Evolutionary conservation across 1,284 basidiomycete genomes (phyloP), one percentile per base, ranked within the genome.

Genomic region (Moniliella sp.): DNA sequence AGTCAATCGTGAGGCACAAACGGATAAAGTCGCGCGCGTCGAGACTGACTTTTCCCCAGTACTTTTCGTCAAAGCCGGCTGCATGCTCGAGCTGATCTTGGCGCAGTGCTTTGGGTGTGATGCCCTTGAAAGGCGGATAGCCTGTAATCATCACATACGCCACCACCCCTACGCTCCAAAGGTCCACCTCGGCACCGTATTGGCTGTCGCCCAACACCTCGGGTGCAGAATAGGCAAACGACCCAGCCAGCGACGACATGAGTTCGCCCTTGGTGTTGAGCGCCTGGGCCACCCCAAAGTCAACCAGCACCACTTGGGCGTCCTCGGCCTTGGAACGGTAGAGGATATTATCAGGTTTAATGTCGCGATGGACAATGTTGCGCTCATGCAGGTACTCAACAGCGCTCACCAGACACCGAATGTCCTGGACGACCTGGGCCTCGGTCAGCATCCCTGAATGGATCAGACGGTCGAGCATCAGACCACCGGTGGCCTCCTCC

Each of bases 221-320:
- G 0, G 86, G 86, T 0, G 88, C 84, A 88, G 94, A 94, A 64
- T 97, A 94, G 7, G 88, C 88, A 50, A 88, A 97, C 15, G 93
- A 81, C 54, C 91, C 88, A 2, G 84, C 93, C 37, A 94, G 66
- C 43, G 78, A 66, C 32, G 73, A 77, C 48, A 88, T 71, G 59
- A 82, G 82, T 40, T 81, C 76, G 45, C 86, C 82, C 19, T 91
- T 78, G 66, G n/a, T 70, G 40, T 91, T 80, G 58, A 97, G 76
- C 14, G 91, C 71, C 17, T 82, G 59, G 5, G 65, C 66, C 37
- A 93, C 69, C 8, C 91, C 91, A 62, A 97, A 97, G 63, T 97
- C 91, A 3, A 88, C 88, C 44, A 97, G 78, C 72, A 93, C 79
- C 48, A 97, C 76, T 53, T 93, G 84, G 5, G 84, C 77, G 35